Evolutionary conservation across 768 basidiomycete genomes (phyloP).

Genomic region (Naganishia antarctica): DNA sequence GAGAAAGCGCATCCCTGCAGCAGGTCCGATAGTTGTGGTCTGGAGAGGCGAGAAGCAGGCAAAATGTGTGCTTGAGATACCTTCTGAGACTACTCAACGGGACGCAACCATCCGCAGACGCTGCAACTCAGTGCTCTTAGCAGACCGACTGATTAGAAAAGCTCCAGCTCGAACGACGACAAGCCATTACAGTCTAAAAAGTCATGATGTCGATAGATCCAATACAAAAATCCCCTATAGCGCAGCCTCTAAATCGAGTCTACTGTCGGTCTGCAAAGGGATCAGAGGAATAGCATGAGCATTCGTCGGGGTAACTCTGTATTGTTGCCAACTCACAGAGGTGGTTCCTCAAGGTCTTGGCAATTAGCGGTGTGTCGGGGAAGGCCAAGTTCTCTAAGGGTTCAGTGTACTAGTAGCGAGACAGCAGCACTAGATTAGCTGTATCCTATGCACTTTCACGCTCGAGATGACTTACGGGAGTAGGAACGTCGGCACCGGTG

Average conservation of each 20-base stretch:
- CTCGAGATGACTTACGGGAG: slow-evolving; percentile 62
- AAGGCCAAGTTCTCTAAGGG: slow-evolving; percentile 85
- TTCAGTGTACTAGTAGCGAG: slow-evolving; percentile 66
- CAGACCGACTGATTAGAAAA: no score
- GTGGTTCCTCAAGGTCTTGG: slow-evolving; percentile 84
- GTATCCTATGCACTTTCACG: not conserved
- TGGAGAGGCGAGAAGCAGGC: no score
- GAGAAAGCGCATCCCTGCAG: slow-evolving; percentile 5
- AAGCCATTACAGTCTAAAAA: slow-evolving; percentile 14
- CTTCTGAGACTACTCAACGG: no score
- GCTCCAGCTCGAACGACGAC: no score
- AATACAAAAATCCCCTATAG: slow-evolving; percentile 3
- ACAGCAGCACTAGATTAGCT: slow-evolving; percentile 12
- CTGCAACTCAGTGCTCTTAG: no score
- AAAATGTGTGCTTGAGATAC: no score
- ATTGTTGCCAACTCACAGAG: slow-evolving; percentile 39
- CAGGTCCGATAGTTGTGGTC: no score
- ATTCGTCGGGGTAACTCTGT: no score
- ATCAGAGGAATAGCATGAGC: not conserved
- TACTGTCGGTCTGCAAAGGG: slow-evolving; percentile 18
- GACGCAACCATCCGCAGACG: no score
- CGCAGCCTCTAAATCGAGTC: not conserved
- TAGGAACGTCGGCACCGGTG: slow-evolving; percentile 93
- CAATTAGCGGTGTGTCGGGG: slow-evolving; percentile 84
- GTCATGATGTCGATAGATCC: slow-evolving; percentile 15